phyloP scores from a whole-genome alignment of 768 basidiomycete species.

The Boletus coccyginus region DNA sequence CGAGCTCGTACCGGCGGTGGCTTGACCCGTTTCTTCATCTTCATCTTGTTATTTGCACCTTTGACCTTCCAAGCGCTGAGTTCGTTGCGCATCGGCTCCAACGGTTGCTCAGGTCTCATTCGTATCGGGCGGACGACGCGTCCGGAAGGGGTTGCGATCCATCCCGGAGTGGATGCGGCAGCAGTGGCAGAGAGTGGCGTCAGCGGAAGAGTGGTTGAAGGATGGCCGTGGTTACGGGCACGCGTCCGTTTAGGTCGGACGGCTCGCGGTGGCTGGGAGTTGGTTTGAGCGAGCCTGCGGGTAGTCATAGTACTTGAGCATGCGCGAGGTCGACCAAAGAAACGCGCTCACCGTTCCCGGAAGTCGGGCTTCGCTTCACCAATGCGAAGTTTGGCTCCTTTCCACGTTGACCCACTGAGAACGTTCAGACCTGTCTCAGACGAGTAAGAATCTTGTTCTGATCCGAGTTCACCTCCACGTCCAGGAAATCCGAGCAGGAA shows the following conservation, averaged over 20 bases:
- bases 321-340: background rate
- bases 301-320: background rate
- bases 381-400: constrained; percentile 79
- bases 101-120: constrained; percentile 67
- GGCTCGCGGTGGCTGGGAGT: no score
- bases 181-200: constrained; percentile 60
- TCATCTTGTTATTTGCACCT: constrained; percentile 33
- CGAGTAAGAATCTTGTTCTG: background rate
- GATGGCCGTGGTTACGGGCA: constrained; percentile 35
- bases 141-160: constrained; percentile 68
- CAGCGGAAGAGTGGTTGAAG: constrained; percentile 62
- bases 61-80: constrained; percentile 4
- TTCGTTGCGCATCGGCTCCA: constrained; percentile 32
- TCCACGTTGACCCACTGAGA: constrained; percentile 82
- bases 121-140: constrained; percentile 63
- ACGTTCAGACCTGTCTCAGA: constrained; percentile 60
- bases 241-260: constrained; percentile 43
- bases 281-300: constrained; percentile 11
- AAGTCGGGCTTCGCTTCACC: constrained; percentile 83
- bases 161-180: constrained; percentile 55
- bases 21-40: constrained; percentile 43
- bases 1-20: constrained; percentile 59
- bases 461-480: background rate
- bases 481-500: background rate
- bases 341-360: constrained; percentile 47